These are phyloP conservation scores for Heterobasidion annosum DNA, from an alignment of 1,284 basidiomycete species.

Conservation along the genomic window DNA sequence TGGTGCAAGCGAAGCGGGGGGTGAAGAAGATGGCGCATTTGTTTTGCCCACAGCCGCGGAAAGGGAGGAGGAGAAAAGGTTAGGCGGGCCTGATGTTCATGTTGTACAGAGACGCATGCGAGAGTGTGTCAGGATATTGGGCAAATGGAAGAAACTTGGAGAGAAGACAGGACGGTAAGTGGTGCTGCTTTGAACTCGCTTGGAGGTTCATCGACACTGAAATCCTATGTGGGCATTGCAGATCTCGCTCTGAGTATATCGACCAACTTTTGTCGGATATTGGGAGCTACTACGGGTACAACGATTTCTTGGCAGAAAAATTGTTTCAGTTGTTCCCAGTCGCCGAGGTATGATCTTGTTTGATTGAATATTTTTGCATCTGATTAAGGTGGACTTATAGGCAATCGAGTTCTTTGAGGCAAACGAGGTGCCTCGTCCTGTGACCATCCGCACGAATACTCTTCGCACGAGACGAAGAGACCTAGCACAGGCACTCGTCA, in stretches of 20 bases:
- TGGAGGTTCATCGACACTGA: background rate
- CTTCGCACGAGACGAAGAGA: slow-evolving; percentile 90
- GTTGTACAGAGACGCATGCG: slow-evolving; percentile 86
- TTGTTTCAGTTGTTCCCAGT: slow-evolving; percentile 92
- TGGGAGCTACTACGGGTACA: slow-evolving; percentile 96
- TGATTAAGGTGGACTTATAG: slow-evolving; percentile 28
- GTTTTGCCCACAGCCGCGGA: slow-evolving; percentile 78
- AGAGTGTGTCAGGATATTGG: slow-evolving; percentile 76
- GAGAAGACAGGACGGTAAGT: slow-evolving; percentile 60
- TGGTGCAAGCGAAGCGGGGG: slow-evolving; percentile 50
- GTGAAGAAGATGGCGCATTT: slow-evolving; percentile 52
- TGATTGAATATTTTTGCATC: background rate
- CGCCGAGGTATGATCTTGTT: slow-evolving; percentile 59
- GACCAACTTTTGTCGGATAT: slow-evolving; percentile 87
- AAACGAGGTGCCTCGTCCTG: slow-evolving; percentile 93
- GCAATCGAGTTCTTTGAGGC: slow-evolving; percentile 98
- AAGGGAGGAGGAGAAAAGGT: slow-evolving; percentile 68
- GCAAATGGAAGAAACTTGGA: slow-evolving; percentile 64
- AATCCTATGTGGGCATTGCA: slow-evolving; percentile 21
- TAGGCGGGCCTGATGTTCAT: slow-evolving; percentile 71
- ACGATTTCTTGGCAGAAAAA: slow-evolving; percentile 91
- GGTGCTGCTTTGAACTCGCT: background rate
- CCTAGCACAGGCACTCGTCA: slow-evolving; percentile 90
- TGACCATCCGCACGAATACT: slow-evolving; percentile 98
- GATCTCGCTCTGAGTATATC: slow-evolving; percentile 84